Evolutionary conservation across 2,329 filamentous ascomycete species (phyloP).

Genomic region (Tricladium varicosporioides): DNA sequence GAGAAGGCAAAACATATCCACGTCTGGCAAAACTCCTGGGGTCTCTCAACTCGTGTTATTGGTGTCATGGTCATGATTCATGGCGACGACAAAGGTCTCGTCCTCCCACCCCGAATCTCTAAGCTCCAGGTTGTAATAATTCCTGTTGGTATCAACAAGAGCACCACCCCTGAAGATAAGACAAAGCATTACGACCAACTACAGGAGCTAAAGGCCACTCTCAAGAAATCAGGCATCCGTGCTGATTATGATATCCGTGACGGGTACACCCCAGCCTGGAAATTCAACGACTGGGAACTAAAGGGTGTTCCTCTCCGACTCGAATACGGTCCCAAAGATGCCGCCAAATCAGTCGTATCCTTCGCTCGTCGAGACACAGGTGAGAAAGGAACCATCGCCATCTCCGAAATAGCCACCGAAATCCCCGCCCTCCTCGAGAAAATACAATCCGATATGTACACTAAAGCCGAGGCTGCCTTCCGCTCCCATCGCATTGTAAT

Average conservation of each 20-base stretch:
- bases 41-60: constrained; percentile 92
- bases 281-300: constrained; percentile 99
- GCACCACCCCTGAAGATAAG: constrained; percentile 76
- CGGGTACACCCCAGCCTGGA: constrained; percentile 90
- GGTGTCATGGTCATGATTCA: constrained; percentile 99
- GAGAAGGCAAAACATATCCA: constrained; percentile 78
- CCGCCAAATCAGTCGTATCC: constrained; percentile 79
- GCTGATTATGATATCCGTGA: constrained; percentile 82
- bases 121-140: constrained; percentile 85
- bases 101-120: constrained; percentile 86
- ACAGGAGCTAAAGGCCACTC: constrained; percentile 63
- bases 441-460: constrained; percentile 82
- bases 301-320: constrained; percentile 92
- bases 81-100: constrained; percentile 91
- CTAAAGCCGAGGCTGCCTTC: constrained; percentile 72
- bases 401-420: constrained; percentile 69
- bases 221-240: constrained; percentile 74
- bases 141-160: constrained; percentile 89
- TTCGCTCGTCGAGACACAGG: constrained; percentile 84
- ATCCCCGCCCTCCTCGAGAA: constrained; percentile 81
- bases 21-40: constrained; percentile 99
- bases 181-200: constrained; percentile 74
- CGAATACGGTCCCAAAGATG: constrained; percentile 94
- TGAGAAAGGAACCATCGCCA: constrained; percentile 76
- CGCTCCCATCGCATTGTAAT: constrained; percentile 76